Base-by-base conservation (phyloP, 2,329 filamentous ascomycete genomes). In the Bisporella sp. region DNA sequence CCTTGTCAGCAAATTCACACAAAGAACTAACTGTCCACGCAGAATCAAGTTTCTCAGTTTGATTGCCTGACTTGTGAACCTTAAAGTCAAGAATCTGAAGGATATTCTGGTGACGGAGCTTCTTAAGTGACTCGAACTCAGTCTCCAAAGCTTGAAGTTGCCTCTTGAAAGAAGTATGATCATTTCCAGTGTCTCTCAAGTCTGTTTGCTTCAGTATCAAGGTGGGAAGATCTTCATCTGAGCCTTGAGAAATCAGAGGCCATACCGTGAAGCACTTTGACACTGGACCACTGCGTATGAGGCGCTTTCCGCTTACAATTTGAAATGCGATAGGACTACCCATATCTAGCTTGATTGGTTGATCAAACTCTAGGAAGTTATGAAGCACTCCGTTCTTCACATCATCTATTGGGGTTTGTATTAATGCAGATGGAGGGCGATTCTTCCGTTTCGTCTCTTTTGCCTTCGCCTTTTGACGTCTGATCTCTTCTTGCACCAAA, bases 61-160 rank as follows among this genome's bases (percentile, higher is more conserved):
- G 62, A 46, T 84, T 75, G 55, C 95, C 85, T 57, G 86, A 88
- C 50, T 55, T 66, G 51, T 85, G 76, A 54, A 96, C 86, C 59
- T 87, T 89, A 69, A 90, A 95, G 54, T 91, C 89, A 51, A 95
- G 74, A 37, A 97, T 75, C 46, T 87, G 82, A 41, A 93, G 77
- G 9, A 97, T 71, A 62, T 90, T 89, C 29, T 81, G 77, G 64
- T 96, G 89, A 4, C 81, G 79, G 39, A 93, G 71, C 57, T 78
- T 80, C 66, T 88, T 93, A 47, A 95, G 71, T 7, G 79, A 75
- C 57, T 92, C 87, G 35, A 99, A 74, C 52, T 86, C 79, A 40
- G 79, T 78, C 66, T 96, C 91, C 29, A 95, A 77, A 6, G 77
- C 76, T 61, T 89, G 84, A 47, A 96, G 74, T 55, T 87, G 80